These are phyloP conservation scores for Boletus semigastroideus DNA, from an alignment of 1,284 basidiomycete species.

Conservation along the genomic window DNA sequence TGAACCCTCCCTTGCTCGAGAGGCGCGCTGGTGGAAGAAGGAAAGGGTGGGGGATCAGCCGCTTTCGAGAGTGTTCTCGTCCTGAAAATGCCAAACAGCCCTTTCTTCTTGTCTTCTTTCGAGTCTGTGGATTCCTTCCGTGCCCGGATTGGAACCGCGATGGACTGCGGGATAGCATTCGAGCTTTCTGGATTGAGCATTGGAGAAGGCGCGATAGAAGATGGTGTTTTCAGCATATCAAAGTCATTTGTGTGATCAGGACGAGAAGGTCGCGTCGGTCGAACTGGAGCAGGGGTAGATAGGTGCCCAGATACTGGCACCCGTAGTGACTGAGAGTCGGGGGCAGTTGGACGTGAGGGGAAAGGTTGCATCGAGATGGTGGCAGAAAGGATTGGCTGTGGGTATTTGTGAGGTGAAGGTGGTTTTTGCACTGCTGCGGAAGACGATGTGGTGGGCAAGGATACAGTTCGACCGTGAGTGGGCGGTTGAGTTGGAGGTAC, in stretches of 20 bases:
- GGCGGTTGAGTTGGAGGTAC: conserved; percentile 21
- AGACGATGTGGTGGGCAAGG: conserved; percentile 22
- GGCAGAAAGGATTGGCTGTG: conserved; percentile 29
- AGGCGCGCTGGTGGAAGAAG: conserved; percentile 19
- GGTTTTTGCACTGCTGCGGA: conserved; percentile 23
- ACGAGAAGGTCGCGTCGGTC: conserved; percentile 15
- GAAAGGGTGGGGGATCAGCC: conserved; percentile 16
- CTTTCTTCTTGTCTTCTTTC: conserved; percentile 35
- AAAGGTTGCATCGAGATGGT: conserved; percentile 33
- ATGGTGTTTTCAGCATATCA: conserved; percentile 50
- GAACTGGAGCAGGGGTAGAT: conserved; percentile 23
- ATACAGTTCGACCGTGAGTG: conserved; percentile 30
- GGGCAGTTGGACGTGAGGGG: conserved; percentile 23
- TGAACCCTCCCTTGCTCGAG: conserved; percentile 22
- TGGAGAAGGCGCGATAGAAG: conserved; percentile 48
- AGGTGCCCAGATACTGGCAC: conserved; percentile 19
- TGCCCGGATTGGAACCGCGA: conserved; percentile 20
- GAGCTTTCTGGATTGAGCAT: conserved; percentile 27
- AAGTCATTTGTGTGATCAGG: conserved; percentile 39
- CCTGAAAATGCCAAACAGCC: conserved; percentile 33
- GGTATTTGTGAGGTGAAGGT: conserved; percentile 31
- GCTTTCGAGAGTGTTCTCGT: conserved; percentile 34
- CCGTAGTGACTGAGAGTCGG: conserved; percentile 18
- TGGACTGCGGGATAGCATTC: conserved; percentile 6
- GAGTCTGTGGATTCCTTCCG: conserved; percentile 33